Base-by-base conservation (phyloP, 2,329 filamentous ascomycete species). In the Juglanconis oblonga region DNA sequence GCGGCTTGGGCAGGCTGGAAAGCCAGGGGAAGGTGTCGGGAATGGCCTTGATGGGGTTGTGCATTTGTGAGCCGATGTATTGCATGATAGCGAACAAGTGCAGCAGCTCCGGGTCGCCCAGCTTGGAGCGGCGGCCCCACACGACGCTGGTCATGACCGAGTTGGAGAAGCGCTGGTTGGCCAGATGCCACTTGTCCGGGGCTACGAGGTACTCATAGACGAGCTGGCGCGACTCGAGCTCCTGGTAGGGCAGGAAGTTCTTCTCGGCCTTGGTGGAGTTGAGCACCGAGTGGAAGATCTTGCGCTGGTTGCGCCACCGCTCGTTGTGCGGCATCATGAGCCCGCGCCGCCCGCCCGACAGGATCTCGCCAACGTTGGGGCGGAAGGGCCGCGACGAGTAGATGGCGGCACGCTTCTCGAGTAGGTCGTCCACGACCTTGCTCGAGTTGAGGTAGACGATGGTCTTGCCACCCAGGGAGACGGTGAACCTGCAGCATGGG, bases 341-440 rank as follows among this genome's bases (percentile, higher is more conserved):
- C 17, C 57, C 35, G 42, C 45, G 49, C 40, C 45, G 3, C 9
- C 52, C 49, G 47, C 45, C 49, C 17, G 55, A 35, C 8, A 45
- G 42, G 40, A 54, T 32, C 24, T 58, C 57, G 2, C 49, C 49
- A 9, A 54, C 53, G 5, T 73, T 64, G 29, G 74, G 72, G 63
- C 77, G 76, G 33, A 70, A 68, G 8, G 76, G 76, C 9, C 76
- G 67, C 61, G 74, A 72, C 35, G 68, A 71, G 61, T 76, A 79
- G 57, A 73, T 76, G 53, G 72, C 69, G 3, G 75, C 74, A 14
- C 74, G 71, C 52, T 72, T 73, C 60, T 74, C 72, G 8, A 79
- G 69, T 33, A 79, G 68, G 32, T 78, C 76, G 48, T 68, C 69
- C 9, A 75, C 74, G 4, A 72, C 72, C 58, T 74, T 65, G 7